phyloP scores from a whole-genome alignment of 2,329 filamentous ascomycete genomes.

The Cordyceps farinosa region DNA sequence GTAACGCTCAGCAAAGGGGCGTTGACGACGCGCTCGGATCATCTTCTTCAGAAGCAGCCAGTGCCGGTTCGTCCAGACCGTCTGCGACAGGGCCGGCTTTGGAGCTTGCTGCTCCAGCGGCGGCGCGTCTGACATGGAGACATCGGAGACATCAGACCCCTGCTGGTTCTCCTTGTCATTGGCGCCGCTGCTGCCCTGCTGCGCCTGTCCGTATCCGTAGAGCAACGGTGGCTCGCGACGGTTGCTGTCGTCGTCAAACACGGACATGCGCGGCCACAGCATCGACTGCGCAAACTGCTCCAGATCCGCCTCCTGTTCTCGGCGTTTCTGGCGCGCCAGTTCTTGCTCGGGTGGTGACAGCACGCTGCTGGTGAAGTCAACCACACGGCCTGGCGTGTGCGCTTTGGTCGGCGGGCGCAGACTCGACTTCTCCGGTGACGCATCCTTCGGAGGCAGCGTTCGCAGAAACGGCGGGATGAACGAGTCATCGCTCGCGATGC shows the following conservation, averaged over 20 bases:
- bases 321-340: slow-evolving; percentile 30
- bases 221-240: background rate
- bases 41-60: slow-evolving; percentile 53
- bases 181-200: slow-evolving; percentile 18
- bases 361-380: slow-evolving; percentile 54
- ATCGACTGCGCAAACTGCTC: slow-evolving; percentile 24
- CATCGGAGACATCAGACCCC: slow-evolving; percentile 26
- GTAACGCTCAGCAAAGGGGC: slow-evolving; percentile 33
- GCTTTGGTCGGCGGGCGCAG: slow-evolving; percentile 56
- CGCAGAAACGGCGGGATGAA: slow-evolving; percentile 41
- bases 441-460: slow-evolving; percentile 47
- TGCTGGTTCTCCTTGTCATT: slow-evolving; percentile 35
- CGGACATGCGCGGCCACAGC: slow-evolving; percentile 21
- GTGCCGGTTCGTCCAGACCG: slow-evolving; percentile 48
- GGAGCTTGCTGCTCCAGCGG: slow-evolving; percentile 16
- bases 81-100: slow-evolving; percentile 35
- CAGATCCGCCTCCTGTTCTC: background rate
- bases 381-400: slow-evolving; percentile 55
- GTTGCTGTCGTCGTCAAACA: slow-evolving; percentile 17
- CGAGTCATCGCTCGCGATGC: slow-evolving; percentile 29
- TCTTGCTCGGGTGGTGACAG: slow-evolving; percentile 44
- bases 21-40: slow-evolving; percentile 45
- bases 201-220: background rate
- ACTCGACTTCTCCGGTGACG: slow-evolving; percentile 55
- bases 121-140: slow-evolving; percentile 29